phyloP scores from a whole-genome alignment of 2,329 filamentous ascomycete genomes.

The Pseudogymnoascus sp. region DNA sequence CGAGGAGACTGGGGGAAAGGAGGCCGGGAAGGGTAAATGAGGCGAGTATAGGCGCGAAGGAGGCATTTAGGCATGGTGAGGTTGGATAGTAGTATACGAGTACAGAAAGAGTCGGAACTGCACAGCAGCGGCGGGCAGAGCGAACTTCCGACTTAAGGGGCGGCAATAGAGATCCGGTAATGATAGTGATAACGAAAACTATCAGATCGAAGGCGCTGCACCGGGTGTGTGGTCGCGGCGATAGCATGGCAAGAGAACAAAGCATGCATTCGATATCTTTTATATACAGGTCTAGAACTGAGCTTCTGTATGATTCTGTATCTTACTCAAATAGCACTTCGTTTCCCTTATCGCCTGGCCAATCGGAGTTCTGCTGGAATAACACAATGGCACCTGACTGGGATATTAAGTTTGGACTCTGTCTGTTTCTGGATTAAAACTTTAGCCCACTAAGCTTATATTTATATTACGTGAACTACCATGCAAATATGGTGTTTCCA shows the following conservation, averaged over 20 bases:
- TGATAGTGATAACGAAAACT: neutral
- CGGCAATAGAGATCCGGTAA: neutral
- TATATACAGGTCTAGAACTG: neutral
- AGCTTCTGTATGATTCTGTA: no score
- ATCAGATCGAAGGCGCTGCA: neutral
- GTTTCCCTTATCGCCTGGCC: no score
- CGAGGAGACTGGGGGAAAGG: conserved; percentile 10
- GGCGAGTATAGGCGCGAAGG: neutral
- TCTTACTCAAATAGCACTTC: no score
- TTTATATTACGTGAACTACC: no score
- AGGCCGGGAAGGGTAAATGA: neutral
- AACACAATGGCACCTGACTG: no score
- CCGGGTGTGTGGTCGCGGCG: neutral
- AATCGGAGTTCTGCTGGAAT: no score
- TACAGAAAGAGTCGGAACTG: neutral
- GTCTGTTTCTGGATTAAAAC: no score
- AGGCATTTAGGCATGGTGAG: neutral
- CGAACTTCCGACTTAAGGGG: neutral
- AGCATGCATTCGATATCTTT: neutral
- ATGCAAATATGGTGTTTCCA: no score
- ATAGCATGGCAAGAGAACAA: neutral
- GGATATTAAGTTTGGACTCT: no score
- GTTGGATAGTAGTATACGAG: neutral
- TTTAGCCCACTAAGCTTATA: no score
- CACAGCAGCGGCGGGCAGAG: neutral